Evolutionary conservation across 495 filamentous ascomycete species (phyloP).

Genomic region (Xylaria palmicola): DNA sequence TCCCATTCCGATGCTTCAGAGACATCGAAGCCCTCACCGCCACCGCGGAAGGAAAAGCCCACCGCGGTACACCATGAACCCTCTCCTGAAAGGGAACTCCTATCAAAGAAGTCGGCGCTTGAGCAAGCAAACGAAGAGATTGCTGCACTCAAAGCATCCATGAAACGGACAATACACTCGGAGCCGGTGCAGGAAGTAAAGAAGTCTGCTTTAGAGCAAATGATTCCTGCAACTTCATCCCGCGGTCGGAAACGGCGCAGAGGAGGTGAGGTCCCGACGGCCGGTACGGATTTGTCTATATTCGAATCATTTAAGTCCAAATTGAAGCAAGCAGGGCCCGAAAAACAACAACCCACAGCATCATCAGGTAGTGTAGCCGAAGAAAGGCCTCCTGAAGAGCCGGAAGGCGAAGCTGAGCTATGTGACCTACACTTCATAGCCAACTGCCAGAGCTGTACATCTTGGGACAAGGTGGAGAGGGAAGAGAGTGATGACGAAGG

Average conservation of each 20-base stretch:
- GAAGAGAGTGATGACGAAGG: slow-evolving; percentile 64
- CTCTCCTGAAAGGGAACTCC: slow-evolving; percentile 48
- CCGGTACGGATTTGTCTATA: slow-evolving; percentile 60
- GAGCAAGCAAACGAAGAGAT: slow-evolving; percentile 90
- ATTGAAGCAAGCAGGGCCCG: slow-evolving; percentile 60
- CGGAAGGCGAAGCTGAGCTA: slow-evolving; percentile 67
- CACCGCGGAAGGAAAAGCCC: slow-evolving; percentile 23
- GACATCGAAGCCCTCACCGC: slow-evolving; percentile 21
- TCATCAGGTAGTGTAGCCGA: slow-evolving; percentile 29
- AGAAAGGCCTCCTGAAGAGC: slow-evolving; percentile 30
- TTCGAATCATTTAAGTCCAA: slow-evolving; percentile 77
- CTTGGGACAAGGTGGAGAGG: slow-evolving; percentile 65
- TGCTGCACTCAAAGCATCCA: slow-evolving; percentile 83
- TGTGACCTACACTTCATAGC: slow-evolving; percentile 93
- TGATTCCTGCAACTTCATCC: slow-evolving; percentile 79
- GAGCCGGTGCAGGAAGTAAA: slow-evolving; percentile 58
- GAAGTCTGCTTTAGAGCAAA: slow-evolving; percentile 60
- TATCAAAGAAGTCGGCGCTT: slow-evolving; percentile 60
- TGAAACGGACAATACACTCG: slow-evolving; percentile 72
- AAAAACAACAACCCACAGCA: slow-evolving; percentile 41
- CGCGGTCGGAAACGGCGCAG: slow-evolving; percentile 76
- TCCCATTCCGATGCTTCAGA: slow-evolving; percentile 10
- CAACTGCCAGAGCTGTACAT: slow-evolving; percentile 84
- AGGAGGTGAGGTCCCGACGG: slow-evolving; percentile 39
- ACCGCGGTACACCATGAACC: slow-evolving; percentile 29